Base-by-base conservation (phyloP, 2,329 filamentous ascomycete genomes). In the Penicillium corylophilum region DNA sequence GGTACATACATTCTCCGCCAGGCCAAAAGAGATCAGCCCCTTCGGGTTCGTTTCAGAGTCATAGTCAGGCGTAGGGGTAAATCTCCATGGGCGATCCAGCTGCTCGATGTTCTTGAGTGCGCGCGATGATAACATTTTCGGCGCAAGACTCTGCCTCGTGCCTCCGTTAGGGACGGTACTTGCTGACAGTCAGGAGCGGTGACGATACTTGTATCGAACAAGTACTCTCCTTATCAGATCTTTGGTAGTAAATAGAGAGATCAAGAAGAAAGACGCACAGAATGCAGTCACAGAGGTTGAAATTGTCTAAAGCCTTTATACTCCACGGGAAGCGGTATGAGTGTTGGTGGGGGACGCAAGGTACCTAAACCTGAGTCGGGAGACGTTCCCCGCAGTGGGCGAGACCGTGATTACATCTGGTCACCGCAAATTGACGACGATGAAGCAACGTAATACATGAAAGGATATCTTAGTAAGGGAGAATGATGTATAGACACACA, bases 11-110 rank as follows among this genome's bases (percentile, higher is more conserved):
- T 72, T 70, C 45, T 72, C 70, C 29, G 69, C 68, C 50, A 64
- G 58, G n/a, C 63, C 68, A 47, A 72, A 64, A n/a, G 67, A 71
- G 24, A 72, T 67, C 13, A 70, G 50, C 1, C 70, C 70, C 4
- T 50, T 49, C 5, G 68, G 66, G 45, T 69, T 71, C 4, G 56
- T 59, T 29, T 66, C 54, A 9, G 59, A 60, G 41, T 69, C 56
- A 48, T 70, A 68, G 9, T 54, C 55, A 7, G 63, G 57, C 3
- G 56, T 53, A 8, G 56, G 56, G n/a, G 59, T 57, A 47, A 63
- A 69, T 44, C 64, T 52, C 65, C 67, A 70, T 23, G 61, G 61
- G n/a, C 56, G 53, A 18, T 51, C 49, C 22, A 65, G 48, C 13
- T 57, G 43, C 16, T 56, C 48, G 23, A 62, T 54, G 47, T 65